Evolutionary conservation across 2,329 filamentous ascomycete species (phyloP).

Genomic region (Albophoma yamanashiensis): DNA sequence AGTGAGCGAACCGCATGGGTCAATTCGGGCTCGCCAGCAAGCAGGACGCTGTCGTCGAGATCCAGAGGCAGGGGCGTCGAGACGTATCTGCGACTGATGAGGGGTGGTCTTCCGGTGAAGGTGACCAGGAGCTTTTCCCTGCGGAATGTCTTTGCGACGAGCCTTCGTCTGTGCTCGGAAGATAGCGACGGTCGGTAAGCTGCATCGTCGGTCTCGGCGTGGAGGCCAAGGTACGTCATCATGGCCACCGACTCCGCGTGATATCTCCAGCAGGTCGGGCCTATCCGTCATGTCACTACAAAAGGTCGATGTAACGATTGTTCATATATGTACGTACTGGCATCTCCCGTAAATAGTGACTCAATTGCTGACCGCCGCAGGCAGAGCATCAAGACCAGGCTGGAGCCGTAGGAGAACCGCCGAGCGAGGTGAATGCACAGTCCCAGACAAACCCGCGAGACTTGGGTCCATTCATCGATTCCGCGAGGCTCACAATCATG

Average conservation of each 20-base stretch:
- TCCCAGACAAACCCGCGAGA: conserved; percentile 5
- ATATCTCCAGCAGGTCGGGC: conserved; percentile 8
- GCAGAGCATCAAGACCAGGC: conserved; percentile 18
- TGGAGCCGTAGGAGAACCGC: conserved; percentile 15
- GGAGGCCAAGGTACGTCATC: conserved; percentile 14
- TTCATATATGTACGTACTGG: conserved; percentile 11
- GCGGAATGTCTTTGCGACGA: conserved; percentile 18
- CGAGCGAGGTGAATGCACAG: conserved; percentile 14
- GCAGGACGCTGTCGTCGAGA: conserved; percentile 20
- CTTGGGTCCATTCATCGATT: neutral
- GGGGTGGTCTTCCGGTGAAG: conserved; percentile 27
- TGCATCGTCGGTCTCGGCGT: conserved; percentile 6
- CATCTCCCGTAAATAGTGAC: conserved; percentile 21
- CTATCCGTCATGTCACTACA: neutral
- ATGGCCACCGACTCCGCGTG: conserved; percentile 19
- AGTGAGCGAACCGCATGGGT: conserved; percentile 8
- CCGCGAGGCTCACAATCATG: too few species aligned
- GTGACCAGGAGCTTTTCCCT: conserved; percentile 24
- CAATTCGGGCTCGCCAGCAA: conserved; percentile 15
- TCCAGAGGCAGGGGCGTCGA: conserved; percentile 27
- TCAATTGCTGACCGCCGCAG: conserved; percentile 17
- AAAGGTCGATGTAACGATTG: conserved; percentile 14
- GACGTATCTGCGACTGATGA: conserved; percentile 21
- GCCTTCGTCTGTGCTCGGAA: conserved; percentile 12
- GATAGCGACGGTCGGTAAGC: conserved; percentile 15